Conservation (phyloP, 306 rosid species). For the Lathyrus aphaca region DNA sequence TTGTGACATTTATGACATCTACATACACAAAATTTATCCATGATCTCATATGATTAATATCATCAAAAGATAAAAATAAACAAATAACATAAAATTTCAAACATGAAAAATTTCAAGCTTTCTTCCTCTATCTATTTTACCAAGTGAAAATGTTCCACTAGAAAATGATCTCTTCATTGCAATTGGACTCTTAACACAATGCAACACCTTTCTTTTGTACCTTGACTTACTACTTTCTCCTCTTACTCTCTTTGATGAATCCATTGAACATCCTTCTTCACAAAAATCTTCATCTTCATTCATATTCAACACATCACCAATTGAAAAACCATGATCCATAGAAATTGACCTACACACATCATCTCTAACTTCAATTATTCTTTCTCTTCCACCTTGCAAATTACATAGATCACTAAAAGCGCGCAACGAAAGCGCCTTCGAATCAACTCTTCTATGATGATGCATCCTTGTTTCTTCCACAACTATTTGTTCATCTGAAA, state of each 20-base stretch:
- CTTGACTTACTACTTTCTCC: conserved; percentile 48
- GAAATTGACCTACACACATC: conserved; percentile 64
- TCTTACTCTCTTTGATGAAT: conserved; percentile 49
- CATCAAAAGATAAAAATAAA: background rate
- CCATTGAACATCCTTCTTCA: conserved; percentile 42
- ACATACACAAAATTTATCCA: background rate
- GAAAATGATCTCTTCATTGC: conserved; percentile 80
- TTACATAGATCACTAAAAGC: conserved; percentile 62
- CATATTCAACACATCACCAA: conserved; percentile 49
- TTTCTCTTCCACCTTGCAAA: conserved; percentile 33
- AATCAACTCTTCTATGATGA: background rate
- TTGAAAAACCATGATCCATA: conserved; percentile 57
- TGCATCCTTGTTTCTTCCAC: conserved; percentile 8
- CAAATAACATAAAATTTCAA: conserved; percentile 24
- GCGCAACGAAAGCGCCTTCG: conserved; percentile 43
- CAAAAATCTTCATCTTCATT: conserved; percentile 46
- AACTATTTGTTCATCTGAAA: conserved; percentile 29
- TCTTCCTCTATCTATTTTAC: conserved; percentile 49
- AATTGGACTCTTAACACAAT: conserved; percentile 57
- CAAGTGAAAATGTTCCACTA: conserved; percentile 57
- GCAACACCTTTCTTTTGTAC: conserved; percentile 50
- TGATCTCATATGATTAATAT: conserved; percentile 4
- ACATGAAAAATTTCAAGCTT: conserved; percentile 47
- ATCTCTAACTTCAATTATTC: conserved; percentile 65
- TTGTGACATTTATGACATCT: background rate